Conservation (phyloP, 352 stramenopile genomes). For the Pythium biforme region DNA sequence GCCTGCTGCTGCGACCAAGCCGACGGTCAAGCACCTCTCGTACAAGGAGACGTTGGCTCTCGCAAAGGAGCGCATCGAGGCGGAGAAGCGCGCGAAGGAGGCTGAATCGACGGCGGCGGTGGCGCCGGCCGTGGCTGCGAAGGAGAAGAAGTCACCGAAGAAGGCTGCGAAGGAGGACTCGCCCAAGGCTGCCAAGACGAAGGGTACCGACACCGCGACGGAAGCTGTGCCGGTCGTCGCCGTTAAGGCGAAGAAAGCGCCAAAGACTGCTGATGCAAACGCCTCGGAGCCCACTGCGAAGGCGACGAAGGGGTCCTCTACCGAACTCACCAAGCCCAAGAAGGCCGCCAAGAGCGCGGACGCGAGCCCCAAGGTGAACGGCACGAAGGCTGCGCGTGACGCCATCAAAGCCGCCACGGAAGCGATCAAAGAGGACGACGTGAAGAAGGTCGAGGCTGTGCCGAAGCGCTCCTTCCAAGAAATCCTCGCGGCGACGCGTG, state of each 20-base stretch:
- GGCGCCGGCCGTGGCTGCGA: neutral
- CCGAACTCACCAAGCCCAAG: constrained; percentile 7
- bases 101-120: neutral
- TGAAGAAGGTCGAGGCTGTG: neutral
- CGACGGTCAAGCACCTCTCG: neutral
- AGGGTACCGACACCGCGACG: neutral
- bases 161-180: neutral
- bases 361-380: constrained; percentile 22
- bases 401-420: constrained; percentile 9
- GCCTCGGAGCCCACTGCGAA: neutral
- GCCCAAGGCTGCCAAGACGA: constrained; percentile 1
- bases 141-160: neutral
- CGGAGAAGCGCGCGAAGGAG: constrained; percentile 28
- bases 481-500: constrained; percentile 39
- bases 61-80: constrained; percentile 38
- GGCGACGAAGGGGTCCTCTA: neutral
- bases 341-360: constrained; percentile 20
- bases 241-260: constrained; percentile 9
- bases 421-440: constrained; percentile 18
- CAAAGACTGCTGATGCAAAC: neutral
- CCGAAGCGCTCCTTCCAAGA: constrained; percentile 38
- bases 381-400: constrained; percentile 15
- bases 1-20: neutral
- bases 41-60: constrained; percentile 46
- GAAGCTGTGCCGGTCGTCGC: neutral